A percentile compares a stretch with the other conserved stretches of the same genome.
Conservation (phyloP, 768 basidiomycete species). For the Astraeus odoratus region DNA sequence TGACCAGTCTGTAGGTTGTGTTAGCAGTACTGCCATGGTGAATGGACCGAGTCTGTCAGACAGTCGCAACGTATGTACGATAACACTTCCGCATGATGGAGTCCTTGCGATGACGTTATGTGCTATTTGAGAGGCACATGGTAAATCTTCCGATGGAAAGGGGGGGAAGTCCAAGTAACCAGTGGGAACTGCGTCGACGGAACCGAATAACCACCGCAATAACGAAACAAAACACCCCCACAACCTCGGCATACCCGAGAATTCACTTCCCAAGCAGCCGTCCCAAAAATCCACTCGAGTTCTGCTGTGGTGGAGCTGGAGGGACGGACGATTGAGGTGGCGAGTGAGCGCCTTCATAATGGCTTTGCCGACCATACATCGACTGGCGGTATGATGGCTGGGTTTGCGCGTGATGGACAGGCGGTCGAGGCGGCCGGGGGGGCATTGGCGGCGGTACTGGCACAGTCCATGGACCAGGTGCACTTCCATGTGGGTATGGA, state of each 20-base stretch:
- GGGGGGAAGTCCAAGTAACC: too few relatives aligned
- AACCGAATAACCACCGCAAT: too few relatives aligned
- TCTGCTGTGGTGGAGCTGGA: not conserved
- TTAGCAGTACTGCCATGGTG: too few relatives aligned
- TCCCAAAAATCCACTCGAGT: constrained; percentile 15
- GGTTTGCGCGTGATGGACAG: not conserved
- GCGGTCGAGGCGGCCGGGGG: constrained; percentile 12
- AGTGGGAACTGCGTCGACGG: too few relatives aligned
- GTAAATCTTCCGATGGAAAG: too few relatives aligned
- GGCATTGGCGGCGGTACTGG: constrained; percentile 33
- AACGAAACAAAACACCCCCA: not conserved
- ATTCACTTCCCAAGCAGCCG: constrained; percentile 15
- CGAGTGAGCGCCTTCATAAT: not conserved
- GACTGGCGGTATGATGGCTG: constrained; percentile 11
- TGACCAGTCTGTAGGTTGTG: too few relatives aligned
- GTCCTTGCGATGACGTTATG: too few relatives aligned
- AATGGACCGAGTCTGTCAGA: too few relatives aligned
- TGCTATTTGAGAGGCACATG: too few relatives aligned
- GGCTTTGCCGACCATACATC: constrained; percentile 9
- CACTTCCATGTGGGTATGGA: not conserved
- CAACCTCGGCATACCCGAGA: not conserved
- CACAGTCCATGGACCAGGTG: constrained; percentile 35
- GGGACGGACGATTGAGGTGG: not conserved
- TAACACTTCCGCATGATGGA: too few relatives aligned
- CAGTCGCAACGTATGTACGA: too few relatives aligned